Base-by-base conservation (phyloP, 164 flowering plant genomes). In the Protea cynaroides region DNA sequence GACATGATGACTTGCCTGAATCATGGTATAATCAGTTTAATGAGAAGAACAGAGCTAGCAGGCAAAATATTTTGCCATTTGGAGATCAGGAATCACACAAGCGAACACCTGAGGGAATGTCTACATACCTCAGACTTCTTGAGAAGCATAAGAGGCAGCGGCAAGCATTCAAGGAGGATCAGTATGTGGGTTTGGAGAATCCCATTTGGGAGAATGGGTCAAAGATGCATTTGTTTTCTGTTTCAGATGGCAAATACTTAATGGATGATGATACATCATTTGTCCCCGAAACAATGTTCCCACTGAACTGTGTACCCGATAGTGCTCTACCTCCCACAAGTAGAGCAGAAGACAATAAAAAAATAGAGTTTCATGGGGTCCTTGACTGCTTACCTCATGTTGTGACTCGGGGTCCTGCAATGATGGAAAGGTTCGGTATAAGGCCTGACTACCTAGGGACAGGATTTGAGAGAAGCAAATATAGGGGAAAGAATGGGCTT, bases 371-470 rank as follows among this genome's bases (percentile, higher is more conserved):
- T 60, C 69, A 71, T 81, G 94, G 96, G 18, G 84, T 92, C 78
- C 79, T 95, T 74, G 99, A 95, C 77, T 80, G 78, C 70, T 81
- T 92, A 61, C 97, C 99, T 7, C 86, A 76, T 69, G 78, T 79
- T 51, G 68, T 74, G 71, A 78, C 91, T 65, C 81, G 80, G 78
- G 83, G 80, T 78, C 79, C 92, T 72, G 85, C 86, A 60, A 82
- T 86, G 96, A 84, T 89, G 55, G 99, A 94, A 81, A 86, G 93
- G 78, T 90, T 94, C 73, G 97, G 96, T 50, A 83, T 87, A 58
- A 84, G 79, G 75, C 86, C 93, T 57, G 96, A 89, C 53, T 78
- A 83, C 76, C 84, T 81, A 25, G 71, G 75, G 71, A 73, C 78
- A 67, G 98, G 84, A 40, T 80, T 78, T 50, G 81, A 82, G 64